A percentile compares a stretch with the other conserved stretches of the same genome.
Conservation (phyloP, 352 stramenopile genomes). For the Lagenidium sp. region DNA sequence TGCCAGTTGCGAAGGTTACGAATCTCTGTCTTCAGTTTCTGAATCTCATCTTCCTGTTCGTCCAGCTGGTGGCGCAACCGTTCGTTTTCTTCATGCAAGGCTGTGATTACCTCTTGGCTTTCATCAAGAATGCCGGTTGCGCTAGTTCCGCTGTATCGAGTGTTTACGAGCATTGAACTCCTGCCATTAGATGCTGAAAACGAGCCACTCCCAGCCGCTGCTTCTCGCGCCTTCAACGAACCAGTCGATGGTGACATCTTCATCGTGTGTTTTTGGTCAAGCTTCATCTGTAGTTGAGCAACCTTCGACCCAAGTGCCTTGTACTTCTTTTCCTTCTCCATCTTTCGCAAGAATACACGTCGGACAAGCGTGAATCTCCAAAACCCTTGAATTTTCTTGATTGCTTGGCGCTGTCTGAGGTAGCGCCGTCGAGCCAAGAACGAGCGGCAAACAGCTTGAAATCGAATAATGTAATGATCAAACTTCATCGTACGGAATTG, state of each 20-base stretch:
- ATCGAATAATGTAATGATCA: constrained; percentile 64
- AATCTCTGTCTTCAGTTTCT: constrained; percentile 70
- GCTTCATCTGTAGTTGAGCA: constrained; percentile 22
- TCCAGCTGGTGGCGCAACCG: constrained; percentile 64
- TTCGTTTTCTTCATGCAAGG: constrained; percentile 78
- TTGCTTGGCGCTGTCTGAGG: constrained; percentile 34
- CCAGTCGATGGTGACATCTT: constrained; percentile 13
- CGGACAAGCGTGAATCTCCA: constrained; percentile 70
- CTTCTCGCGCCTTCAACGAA: constrained; percentile 2
- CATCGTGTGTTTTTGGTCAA: constrained; percentile 18
- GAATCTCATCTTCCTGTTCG: constrained; percentile 62
- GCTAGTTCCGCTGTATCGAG: constrained; percentile 53
- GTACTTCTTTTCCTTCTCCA: constrained; percentile 56
- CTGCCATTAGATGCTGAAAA: constrained; percentile 10
- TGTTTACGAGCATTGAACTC: constrained; percentile 30
- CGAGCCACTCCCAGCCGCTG: constrained; percentile 2
- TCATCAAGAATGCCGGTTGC: constrained; percentile 66
- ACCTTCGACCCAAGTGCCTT: constrained; percentile 31
- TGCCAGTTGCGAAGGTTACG: constrained; percentile 78
- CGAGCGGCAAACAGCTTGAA: constrained; percentile 62
- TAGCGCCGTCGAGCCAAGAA: constrained; percentile 46
- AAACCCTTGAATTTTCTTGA: constrained; percentile 57
- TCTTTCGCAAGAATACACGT: constrained; percentile 64
- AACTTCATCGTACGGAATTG: constrained; percentile 63
- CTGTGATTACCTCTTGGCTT: constrained; percentile 82